Base-by-base conservation (phyloP, 768 basidiomycete species). In the Hebeloma cylindrosporum region DNA sequence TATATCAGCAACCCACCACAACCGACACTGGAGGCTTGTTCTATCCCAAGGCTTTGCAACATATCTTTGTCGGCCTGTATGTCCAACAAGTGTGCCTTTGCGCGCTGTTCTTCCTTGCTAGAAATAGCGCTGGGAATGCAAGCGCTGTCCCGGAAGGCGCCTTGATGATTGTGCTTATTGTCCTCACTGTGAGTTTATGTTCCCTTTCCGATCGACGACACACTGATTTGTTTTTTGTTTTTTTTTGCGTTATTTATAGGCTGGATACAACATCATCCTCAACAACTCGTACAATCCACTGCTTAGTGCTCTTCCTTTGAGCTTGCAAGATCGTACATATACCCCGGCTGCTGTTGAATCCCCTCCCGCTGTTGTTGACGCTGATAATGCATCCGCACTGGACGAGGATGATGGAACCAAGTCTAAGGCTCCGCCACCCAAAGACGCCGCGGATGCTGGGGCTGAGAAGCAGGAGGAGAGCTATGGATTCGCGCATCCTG, bases 21-120 rank as follows among this genome's bases (percentile, higher is more conserved):
- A 70, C 70, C 38, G 93, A 96, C 43, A 95, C 93, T 0, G 95
- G 95, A 27, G 96, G 96, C 0, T 61, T 90, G 37, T 98, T 96
- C 74, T 98, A 93, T 76, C 94, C 94, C 17, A 89, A 85, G 65
- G 95, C 96, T 4, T 80, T 98, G 20, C 83, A 89, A 37, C 96
- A 98, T 59, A 60, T 95, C 22, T 97, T 98, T 53, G 91, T 93
- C 16, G 96, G 95, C 3, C 57, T 98, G 61, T 99, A 99, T 61
- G 75, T 99, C 33, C 80, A 94, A 62, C 85, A 96, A 53, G 58
- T 97, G 37, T 93, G 88, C 61, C 70, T 96, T 26, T 77, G 78
- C 23, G 89, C 88, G 3, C 68, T 97, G 50, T 96, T 98, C 78
- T 97, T 99, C 84, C 75, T 99, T 6, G 80, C 85, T 1, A 71